Evolutionary conservation across 2,329 filamentous ascomycete genomes (phyloP).

Genomic region (Colletotrichum echinochloae): DNA sequence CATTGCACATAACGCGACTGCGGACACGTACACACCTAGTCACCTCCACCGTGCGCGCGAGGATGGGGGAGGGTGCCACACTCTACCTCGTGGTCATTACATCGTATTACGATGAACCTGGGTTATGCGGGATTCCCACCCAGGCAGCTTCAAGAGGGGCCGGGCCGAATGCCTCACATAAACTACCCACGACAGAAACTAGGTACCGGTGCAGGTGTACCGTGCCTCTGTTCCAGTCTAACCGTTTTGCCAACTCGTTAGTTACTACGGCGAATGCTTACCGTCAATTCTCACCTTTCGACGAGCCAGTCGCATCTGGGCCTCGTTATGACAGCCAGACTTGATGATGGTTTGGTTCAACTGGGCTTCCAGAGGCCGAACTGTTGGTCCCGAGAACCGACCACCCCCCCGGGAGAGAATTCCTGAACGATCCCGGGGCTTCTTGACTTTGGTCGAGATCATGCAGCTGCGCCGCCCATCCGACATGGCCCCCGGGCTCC

Average conservation of each 20-base stretch:
- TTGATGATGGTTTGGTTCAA: neutral
- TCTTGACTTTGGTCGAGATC: conserved; percentile 20
- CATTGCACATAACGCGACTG: neutral
- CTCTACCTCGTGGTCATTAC: conserved; percentile 1
- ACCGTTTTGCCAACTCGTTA: neutral
- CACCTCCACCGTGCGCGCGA: too few species aligned
- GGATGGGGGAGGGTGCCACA: neutral
- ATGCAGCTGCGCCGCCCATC: conserved; percentile 30
- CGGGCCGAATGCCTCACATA: neutral
- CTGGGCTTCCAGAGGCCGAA: neutral
- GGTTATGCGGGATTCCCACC: neutral
- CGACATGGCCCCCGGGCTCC: conserved; percentile 5
- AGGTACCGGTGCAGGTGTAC: neutral
- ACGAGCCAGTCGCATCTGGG: neutral
- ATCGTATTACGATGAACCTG: conserved; percentile 16
- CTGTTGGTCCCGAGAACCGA: neutral
- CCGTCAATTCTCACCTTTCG: neutral
- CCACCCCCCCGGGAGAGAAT: neutral
- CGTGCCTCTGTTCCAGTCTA: neutral
- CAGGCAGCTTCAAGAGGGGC: neutral
- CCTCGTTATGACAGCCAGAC: neutral
- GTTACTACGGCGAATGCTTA: neutral
- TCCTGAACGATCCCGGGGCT: conserved; percentile 16
- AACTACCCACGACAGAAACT: neutral
- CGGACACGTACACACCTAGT: neutral